A percentile compares a stretch with the other conserved stretches of the same genome.
phyloP scores from a whole-genome alignment of 352 stramenopile species.

The Aphanomyces astaci region DNA sequence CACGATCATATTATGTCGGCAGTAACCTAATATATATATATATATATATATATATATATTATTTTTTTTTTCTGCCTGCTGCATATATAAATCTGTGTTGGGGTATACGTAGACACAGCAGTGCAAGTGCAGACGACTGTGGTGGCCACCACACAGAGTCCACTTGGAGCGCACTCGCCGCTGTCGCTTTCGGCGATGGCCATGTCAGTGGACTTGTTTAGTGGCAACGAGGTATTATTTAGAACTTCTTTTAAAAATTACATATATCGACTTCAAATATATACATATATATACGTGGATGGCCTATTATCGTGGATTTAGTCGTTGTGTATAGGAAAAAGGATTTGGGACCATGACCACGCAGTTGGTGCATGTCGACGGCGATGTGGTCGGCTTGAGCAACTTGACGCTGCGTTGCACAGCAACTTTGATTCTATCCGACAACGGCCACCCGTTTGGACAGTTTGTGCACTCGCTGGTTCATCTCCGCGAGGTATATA shows the following conservation, averaged over 20 bases:
- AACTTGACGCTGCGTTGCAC: conserved; percentile 3
- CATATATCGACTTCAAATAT: too few relatives aligned
- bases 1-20: too few relatives aligned
- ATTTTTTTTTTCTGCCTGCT: too few relatives aligned
- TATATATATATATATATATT: too few relatives aligned
- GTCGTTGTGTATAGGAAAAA: background rate
- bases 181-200: conserved; percentile 1
- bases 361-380: background rate
- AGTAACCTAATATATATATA: too few relatives aligned
- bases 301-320: background rate
- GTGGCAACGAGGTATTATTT: background rate
- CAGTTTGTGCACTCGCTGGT: conserved; percentile 12
- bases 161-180: conserved; percentile 1
- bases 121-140: background rate
- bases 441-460: conserved; percentile 10
- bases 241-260: too few relatives aligned
- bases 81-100: too few relatives aligned
- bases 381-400: background rate
- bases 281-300: background rate
- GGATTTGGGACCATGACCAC: background rate
- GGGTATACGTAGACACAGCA: background rate
- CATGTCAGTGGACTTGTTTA: background rate
- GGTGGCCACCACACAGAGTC: conserved; percentile 11
- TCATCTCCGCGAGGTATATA: background rate
- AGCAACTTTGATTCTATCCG: background rate